Conservation (phyloP, 306 rosid species). For the Cucurbita maxima region DNA sequence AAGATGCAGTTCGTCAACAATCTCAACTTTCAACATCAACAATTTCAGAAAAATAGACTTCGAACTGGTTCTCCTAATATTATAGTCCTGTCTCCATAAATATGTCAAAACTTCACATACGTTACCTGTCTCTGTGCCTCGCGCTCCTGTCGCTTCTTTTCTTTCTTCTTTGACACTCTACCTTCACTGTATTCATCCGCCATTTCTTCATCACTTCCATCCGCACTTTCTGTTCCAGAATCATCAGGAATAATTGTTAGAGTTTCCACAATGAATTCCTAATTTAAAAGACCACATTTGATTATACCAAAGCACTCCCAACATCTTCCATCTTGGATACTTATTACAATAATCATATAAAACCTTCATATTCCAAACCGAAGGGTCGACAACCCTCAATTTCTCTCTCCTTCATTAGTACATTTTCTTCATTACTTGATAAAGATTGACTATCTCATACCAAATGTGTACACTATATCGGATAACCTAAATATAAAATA, state of each 20-base stretch:
- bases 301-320: background rate
- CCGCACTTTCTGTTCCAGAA: conserved; percentile 36
- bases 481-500: background rate
- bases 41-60: background rate
- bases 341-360: background rate
- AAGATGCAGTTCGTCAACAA: background rate
- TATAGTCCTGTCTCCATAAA: background rate
- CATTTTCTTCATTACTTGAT: background rate
- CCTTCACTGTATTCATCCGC: conserved; percentile 43
- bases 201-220: conserved; percentile 66
- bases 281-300: background rate
- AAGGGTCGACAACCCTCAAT: background rate
- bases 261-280: background rate
- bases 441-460: background rate
- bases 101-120: background rate
- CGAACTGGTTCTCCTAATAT: background rate
- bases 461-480: background rate
- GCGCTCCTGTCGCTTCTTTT: conserved; percentile 75
- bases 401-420: background rate
- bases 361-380: background rate
- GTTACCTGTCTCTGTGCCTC: conserved; percentile 78
- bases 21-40: background rate
- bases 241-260: background rate
- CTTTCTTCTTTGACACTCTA: conserved; percentile 52
- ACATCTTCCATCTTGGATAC: background rate